Evolutionary conservation across 2,329 filamentous ascomycete genomes (phyloP).

Genomic region (Phaeophleospora eucalypticola): DNA sequence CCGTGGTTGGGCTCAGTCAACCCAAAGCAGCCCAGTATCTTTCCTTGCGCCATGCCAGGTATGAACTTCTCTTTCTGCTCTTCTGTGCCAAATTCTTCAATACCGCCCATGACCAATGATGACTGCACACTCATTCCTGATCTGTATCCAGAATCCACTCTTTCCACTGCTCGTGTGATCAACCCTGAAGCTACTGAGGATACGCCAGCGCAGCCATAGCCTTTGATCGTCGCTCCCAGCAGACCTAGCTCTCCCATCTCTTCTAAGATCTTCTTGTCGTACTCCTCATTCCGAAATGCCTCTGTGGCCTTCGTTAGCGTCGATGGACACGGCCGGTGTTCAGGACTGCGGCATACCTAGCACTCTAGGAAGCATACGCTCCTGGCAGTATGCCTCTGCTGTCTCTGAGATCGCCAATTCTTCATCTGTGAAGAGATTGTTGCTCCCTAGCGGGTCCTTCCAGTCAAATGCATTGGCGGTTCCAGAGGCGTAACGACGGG

Average conservation of each 20-base stretch:
- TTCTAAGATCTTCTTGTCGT: slow-evolving; percentile 76
- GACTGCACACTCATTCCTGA: slow-evolving; percentile 93
- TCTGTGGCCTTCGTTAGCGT: slow-evolving; percentile 48
- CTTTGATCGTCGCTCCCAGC: slow-evolving; percentile 78
- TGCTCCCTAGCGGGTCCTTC: slow-evolving; percentile 78
- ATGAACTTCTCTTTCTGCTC: slow-evolving; percentile 84
- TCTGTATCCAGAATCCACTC: slow-evolving; percentile 86
- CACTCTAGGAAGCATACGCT: slow-evolving; percentile 77
- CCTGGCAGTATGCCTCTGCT: slow-evolving; percentile 90
- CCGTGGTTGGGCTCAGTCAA: slow-evolving; percentile 91
- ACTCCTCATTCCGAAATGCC: slow-evolving; percentile 80
- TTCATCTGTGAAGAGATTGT: slow-evolving; percentile 78
- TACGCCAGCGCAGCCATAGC: slow-evolving; percentile 82
- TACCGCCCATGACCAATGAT: slow-evolving; percentile 88
- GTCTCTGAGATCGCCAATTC: slow-evolving; percentile 87
- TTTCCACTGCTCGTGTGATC: slow-evolving; percentile 85
- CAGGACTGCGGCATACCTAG: slow-evolving; percentile 56
- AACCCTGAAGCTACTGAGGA: slow-evolving; percentile 84
- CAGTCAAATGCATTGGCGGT: slow-evolving; percentile 67
- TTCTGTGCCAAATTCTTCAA: slow-evolving; percentile 78
- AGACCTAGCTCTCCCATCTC: slow-evolving; percentile 94
- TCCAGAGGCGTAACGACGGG: slow-evolving; percentile 38
- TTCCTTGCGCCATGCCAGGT: slow-evolving; percentile 75
- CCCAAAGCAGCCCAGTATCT: slow-evolving; percentile 79
- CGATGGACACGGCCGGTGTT: not conserved